Conservation (phyloP, 345 rosid genomes). For the Syzygium aromaticum region DNA sequence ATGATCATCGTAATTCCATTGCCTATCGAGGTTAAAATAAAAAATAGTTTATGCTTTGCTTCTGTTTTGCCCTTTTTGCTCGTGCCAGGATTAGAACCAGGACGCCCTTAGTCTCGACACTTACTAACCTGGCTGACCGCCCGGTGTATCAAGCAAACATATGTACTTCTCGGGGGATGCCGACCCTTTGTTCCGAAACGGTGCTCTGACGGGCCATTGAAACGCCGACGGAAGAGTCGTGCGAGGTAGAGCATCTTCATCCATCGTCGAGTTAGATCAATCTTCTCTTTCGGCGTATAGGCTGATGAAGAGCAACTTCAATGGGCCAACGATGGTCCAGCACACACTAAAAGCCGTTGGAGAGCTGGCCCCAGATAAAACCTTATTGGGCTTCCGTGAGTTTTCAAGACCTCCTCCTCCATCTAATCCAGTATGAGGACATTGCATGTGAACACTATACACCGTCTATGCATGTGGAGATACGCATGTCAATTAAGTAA, state of each 20-base stretch:
- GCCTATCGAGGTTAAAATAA: background rate
- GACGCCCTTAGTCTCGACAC: background rate
- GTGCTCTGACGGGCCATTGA: background rate
- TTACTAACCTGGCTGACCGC: background rate
- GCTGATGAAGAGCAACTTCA: background rate
- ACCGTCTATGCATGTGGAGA: background rate
- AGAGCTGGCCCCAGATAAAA: background rate
- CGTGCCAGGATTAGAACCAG: background rate
- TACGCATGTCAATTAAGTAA: background rate
- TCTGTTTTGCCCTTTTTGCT: background rate
- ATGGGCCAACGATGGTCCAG: background rate
- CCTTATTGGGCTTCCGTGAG: background rate
- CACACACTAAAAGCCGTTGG: background rate
- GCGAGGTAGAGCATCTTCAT: background rate
- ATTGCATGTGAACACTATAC: background rate
- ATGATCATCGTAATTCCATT: too few relatives aligned
- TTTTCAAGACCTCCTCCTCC: background rate
- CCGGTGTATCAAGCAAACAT: background rate
- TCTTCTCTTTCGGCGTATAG: background rate
- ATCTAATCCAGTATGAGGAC: background rate
- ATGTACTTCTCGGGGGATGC: background rate
- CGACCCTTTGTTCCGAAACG: background rate
- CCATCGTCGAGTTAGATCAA: background rate
- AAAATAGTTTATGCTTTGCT: background rate
- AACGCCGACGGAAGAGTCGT: background rate